Percentiles rank a stretch among this genome's conserved stretches.
Conservation (phyloP, 495 filamentous ascomycete species). For the Aspergillus ostianus region DNA sequence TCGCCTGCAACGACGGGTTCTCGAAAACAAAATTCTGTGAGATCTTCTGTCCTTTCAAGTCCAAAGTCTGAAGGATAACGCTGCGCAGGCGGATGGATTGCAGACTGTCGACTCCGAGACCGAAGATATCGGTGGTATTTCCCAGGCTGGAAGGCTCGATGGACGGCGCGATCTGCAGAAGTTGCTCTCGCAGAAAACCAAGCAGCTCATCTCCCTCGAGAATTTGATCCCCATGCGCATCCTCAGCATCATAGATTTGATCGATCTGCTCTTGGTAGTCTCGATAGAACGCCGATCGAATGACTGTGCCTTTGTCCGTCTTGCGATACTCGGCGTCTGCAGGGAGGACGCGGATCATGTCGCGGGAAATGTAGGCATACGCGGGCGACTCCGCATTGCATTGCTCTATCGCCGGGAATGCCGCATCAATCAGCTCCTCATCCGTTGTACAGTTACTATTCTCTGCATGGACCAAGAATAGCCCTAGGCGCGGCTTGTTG, state of each 20-base stretch:
- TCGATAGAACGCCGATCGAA: conserved; percentile 48
- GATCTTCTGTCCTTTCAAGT: conserved; percentile 31
- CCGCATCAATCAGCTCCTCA: conserved; percentile 39
- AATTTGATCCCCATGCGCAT: conserved; percentile 12
- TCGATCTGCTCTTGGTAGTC: conserved; percentile 44
- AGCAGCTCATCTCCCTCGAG: conserved; percentile 18
- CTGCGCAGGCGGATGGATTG: conserved; percentile 45
- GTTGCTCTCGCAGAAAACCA: conserved; percentile 18
- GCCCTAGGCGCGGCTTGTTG: conserved; percentile 25
- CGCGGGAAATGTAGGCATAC: conserved; percentile 48
- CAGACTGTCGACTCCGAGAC: conserved; percentile 49
- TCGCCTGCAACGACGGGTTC: conserved; percentile 31
- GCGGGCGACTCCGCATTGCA: conserved; percentile 42
- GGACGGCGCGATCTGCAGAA: conserved; percentile 16
- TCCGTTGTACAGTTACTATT: conserved; percentile 24
- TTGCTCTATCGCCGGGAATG: conserved; percentile 44
- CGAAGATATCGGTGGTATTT: conserved; percentile 43
- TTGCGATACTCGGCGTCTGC: conserved; percentile 40
- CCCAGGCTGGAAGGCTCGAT: conserved; percentile 17
- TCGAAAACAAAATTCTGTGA: conserved; percentile 43
- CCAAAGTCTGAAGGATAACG: conserved; percentile 28
- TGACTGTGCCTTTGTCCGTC: conserved; percentile 53
- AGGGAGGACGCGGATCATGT: conserved; percentile 47
- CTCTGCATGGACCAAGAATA: conserved; percentile 44
- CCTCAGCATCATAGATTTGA: conserved; percentile 33